Base-by-base conservation (phyloP, 2,329 filamentous ascomycete species). In the Epichloe baconii region DNA sequence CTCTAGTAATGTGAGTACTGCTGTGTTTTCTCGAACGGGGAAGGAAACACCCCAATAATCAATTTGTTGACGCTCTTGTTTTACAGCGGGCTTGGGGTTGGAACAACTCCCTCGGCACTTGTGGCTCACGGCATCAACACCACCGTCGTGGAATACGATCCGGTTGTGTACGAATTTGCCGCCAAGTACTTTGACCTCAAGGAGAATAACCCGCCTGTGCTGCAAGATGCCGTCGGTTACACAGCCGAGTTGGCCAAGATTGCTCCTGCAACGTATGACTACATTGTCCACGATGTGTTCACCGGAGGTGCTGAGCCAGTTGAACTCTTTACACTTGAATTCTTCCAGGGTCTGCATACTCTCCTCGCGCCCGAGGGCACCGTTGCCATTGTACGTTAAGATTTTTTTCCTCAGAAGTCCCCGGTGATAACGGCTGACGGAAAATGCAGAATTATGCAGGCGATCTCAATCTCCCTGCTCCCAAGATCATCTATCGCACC, bases 211-310 rank as follows among this genome's bases (percentile, higher is more conserved):
- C 86, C 79, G 0, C 77, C 85, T n/a, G 78, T 88, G 49, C 83
- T 97, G 55, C 79, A 83, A 48, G 88, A 98, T 60, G 93, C 93
- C 0, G 80, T 89, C 3, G 69, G 71, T n/a, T 95, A 82, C 65
- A 77, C 80, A 17, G 66, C 72, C 44, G 61, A 68, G 49, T 62
- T 75, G 46, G 71, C 71, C 50, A 61, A 68, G 48, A 58, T 68
- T 31, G 59, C 70, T 52, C 64, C 68, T 7, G 65, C 72, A 45
- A 73, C 73, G 31, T 98, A 85, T 65, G 85, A 96, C 69, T 97
- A 95, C 71, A 93, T 98, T 62, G 77, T 98, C 50, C 93, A 98
- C 66, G 93, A 98, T 59, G 93, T 98, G 23, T 98, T 98, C 66
- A 98, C 93, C 0, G 93, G 93, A 23, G 93, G 93, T 49, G 90